phyloP scores from a whole-genome alignment of 164 flowering plant species.

The Tetracentron sinense region DNA sequence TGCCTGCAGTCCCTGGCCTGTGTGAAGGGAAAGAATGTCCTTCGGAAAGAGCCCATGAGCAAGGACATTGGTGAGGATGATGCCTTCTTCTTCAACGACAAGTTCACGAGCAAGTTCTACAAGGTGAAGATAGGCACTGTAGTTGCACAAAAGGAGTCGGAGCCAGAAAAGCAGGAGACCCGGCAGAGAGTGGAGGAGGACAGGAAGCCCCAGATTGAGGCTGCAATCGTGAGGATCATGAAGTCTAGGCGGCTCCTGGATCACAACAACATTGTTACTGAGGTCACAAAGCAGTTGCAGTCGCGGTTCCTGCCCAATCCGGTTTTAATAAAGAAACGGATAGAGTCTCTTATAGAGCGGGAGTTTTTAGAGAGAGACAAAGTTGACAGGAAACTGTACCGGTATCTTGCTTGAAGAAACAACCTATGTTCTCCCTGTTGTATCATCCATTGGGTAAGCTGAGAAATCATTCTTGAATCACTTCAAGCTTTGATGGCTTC shows the following conservation, averaged over 20 bases:
- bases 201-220: slow-evolving; percentile 27
- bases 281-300: slow-evolving; percentile 14
- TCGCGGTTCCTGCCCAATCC: slow-evolving; percentile 12
- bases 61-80: slow-evolving; percentile 30
- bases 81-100: slow-evolving; percentile 5
- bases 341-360: slow-evolving; percentile 8
- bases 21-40: slow-evolving; percentile 17
- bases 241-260: slow-evolving; percentile 19
- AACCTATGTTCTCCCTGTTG: background rate
- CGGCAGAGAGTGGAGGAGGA: slow-evolving; percentile 29
- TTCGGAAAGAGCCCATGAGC: slow-evolving; percentile 12
- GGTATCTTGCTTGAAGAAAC: slow-evolving; percentile 6
- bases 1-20: slow-evolving; percentile 15
- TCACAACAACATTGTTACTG: slow-evolving; percentile 15
- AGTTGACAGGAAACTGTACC: slow-evolving; percentile 5
- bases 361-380: slow-evolving; percentile 12
- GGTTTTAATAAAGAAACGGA: slow-evolving; percentile 9
- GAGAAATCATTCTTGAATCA: no score
- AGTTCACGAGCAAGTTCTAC: slow-evolving; percentile 12
- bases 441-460: no score
- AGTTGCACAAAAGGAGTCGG: slow-evolving; percentile 22
- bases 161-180: slow-evolving; percentile 26
- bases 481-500: no score
- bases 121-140: slow-evolving; percentile 17
- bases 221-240: slow-evolving; percentile 31